Evolutionary conservation across 2,329 filamentous ascomycete genomes (phyloP), one percentile per base, ranked within the genome.

Genomic region (Pseudocercospora cruenta): DNA sequence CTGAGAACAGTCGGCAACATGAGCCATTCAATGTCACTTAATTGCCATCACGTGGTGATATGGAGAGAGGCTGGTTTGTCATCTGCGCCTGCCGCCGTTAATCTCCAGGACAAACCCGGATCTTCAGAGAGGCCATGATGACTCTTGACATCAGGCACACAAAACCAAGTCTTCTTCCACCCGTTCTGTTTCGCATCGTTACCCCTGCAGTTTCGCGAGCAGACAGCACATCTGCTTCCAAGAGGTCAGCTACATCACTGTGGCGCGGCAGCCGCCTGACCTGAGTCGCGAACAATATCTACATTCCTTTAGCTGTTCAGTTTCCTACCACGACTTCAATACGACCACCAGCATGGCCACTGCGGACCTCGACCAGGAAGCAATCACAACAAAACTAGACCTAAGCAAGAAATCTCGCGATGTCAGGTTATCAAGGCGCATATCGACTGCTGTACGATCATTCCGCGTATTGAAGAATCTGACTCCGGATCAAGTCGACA

Each of bases 381-480:
- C 39, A 26, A 12, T 45, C 28, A 36, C 62, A 7, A 47, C 26
- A 22, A 49, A 53, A 16, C 60, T 67, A 43, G 65, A 69, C 21
- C 28, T 69, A 28, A 65, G 65, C 65, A 65, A 60, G 51, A 67
- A 68, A 39, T 39, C 64, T n/a, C 64, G 68, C 33, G 65, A 67
- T 22, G 61, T 60, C 16, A 62, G 63, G n/a, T 53, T 53, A 28
- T 49, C 70, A n/a, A 59, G 64, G 45, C 72, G 72, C 21, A 21
- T 73, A 22, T 49, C 68, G 33, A 75, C 73, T n/a, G 69, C 73
- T n/a, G 33, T 72, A 28, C 70, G 69, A 39, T 74, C 72, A 2
- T 73, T 74, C 55, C 63, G 64, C 39, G 67, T 72, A 4, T 65
- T 75, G 53, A 69, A 64, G 60, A 65, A 66, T 59, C 64, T 75